Base-by-base conservation (phyloP, 306 rosid genomes). In the Cajanus cajan region DNA sequence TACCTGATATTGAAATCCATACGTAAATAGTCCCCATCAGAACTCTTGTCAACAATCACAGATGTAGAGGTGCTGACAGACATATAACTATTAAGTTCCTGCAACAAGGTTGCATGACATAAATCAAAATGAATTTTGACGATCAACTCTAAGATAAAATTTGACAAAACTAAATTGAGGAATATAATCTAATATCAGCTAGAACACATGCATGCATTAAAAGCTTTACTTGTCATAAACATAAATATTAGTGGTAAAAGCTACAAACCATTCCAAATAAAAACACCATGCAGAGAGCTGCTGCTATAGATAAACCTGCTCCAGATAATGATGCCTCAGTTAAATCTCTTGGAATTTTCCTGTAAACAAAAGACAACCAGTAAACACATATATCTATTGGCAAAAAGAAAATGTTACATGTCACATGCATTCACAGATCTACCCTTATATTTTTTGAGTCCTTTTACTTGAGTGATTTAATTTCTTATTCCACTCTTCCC, bases 331-430 rank as follows among this genome's bases (percentile, higher is more conserved):
- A 91, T 8, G 99, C 98, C 89, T 95, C 99, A 3, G 99, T 95
- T 87, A 95, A 89, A 86, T 95, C 99, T 83, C 99, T 90, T 2
- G 99, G 99, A 68, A 93, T 95, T 90, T 95, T 95, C 90, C 99
- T 95, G 93, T 61, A 54, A 31, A 78, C 15, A 62, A 61, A 80
- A 78, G 67, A 66, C 65, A 79, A 40, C 47, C 43, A 36, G 39
- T 21, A 57, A 9, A 33, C 16, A 39, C 19, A n/a, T n/a, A 66
- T 70, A 70, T 76, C 37, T 39, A 39, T 79, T 31, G 16, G 41
- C 24, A 75, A 67, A 64, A 52, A 22, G 16, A 63, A 10, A 64
- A 63, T 52, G 24, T 41, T 8, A 39, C 44, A 44, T 2, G 51
- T 45, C 54, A n/a, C 11, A 8, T 37, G 51, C 71, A 78, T 64